Conservation (phyloP, 805 yeast genomes). For the Kockiozyma suomiensis region DNA sequence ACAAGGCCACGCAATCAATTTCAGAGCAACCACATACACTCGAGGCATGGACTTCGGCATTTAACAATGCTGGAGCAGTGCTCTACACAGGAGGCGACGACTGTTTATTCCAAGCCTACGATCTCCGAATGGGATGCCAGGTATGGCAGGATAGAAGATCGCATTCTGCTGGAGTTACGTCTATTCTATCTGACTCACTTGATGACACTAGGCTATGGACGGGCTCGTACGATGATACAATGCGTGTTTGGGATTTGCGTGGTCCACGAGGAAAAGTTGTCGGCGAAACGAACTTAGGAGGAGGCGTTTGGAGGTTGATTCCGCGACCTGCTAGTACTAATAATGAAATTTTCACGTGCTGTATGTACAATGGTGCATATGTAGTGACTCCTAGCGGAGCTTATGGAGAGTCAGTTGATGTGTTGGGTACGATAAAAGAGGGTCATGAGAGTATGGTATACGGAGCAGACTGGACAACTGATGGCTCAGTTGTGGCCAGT, state of each 20-base stretch:
- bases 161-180: conserved; percentile 90
- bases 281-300: conserved; percentile 61
- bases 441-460: conserved; percentile 92
- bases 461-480: conserved; percentile 84
- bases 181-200: conserved; percentile 53
- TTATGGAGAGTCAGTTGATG: conserved; percentile 18
- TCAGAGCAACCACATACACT: conserved; percentile 54
- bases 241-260: conserved; percentile 71
- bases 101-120: conserved; percentile 54
- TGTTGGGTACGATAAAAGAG: conserved; percentile 35
- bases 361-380: conserved; percentile 95
- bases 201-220: conserved; percentile 64
- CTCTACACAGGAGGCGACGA: conserved; percentile 90
- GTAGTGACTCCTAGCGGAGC: conserved; percentile 52
- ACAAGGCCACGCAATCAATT: neutral
- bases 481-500: conserved; percentile 59
- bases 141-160: conserved; percentile 49
- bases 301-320: conserved; percentile 93
- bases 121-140: conserved; percentile 32
- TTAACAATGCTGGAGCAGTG: conserved; percentile 51
- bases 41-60: conserved; percentile 89
- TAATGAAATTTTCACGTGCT: conserved; percentile 61
- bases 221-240: conserved; percentile 87
- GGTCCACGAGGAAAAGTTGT: conserved; percentile 46
- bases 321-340: conserved; percentile 52